Evolutionary conservation across 495 filamentous ascomycete species (phyloP), one percentile per base, ranked within the genome.

Genomic region (Chaetomidium leptoderma): DNA sequence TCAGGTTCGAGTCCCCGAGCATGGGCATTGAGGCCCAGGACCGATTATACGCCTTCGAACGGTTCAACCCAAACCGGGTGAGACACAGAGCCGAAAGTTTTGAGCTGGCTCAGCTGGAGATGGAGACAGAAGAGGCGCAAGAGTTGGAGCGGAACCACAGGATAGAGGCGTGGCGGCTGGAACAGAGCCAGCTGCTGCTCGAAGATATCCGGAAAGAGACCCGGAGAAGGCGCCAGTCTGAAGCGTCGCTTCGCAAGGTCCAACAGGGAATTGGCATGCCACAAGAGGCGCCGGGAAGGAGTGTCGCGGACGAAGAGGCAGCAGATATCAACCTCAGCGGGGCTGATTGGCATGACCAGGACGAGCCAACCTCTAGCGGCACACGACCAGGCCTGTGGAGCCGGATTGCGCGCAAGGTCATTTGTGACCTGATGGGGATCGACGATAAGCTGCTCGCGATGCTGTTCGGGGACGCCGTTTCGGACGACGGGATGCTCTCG

Each of bases 131-230:
- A 40, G 79, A 81, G 29, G 74, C 74, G 23, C 76, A 80, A 58
- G 82, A 85, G 57, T 70, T 78, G 13, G 89, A 96, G 44, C 83
- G 87, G 48, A 87, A 84, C 66, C 80, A 83, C 62, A 78, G 92
- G 60, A 95, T 98, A 72, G 90, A 97, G 70, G 77, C 82, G 42
- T 98, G 93, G 93, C 80, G 92, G 59, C 73, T 93, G 66, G 93
- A 97, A 65, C 95, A 97, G 69, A 96, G 90, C 64, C 79, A 79
- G 59, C 81, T 86, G 17, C 72, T 98, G 40, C 69, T 97, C 30
- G 88, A 96, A 46, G 89, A 96, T 69, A 91, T 98, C 45, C 87
- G 91, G 70, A 85, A 79, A 52, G 89, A 93, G 72, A 95, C 90
- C 10, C 81, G 87, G 60, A 81, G 85, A 55, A 77, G 81, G 39